These are phyloP conservation scores for Rhodotorula sp. DNA, from an alignment of 1,284 basidiomycete genomes.

Conservation along the genomic window DNA sequence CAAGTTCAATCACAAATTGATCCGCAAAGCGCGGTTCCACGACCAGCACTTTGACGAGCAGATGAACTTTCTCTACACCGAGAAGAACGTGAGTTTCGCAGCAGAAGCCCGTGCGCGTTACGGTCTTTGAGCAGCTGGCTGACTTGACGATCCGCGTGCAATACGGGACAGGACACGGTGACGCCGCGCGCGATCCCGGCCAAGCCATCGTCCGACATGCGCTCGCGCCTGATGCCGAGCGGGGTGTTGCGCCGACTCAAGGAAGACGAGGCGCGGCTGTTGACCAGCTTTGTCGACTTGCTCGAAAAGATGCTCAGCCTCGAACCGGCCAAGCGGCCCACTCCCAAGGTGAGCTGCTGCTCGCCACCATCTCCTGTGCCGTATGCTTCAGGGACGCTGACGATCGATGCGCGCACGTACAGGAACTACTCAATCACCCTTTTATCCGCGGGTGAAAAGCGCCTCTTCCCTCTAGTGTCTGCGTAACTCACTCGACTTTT, in stretches of 20 bases:
- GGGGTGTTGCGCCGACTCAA: constrained; percentile 68
- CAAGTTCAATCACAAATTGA: constrained; percentile 86
- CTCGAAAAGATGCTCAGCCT: constrained; percentile 86
- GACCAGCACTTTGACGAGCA: constrained; percentile 91
- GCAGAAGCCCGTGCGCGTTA: not conserved
- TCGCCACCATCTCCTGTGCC: not conserved
- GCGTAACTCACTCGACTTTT: not conserved
- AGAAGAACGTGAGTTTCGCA: constrained; percentile 69
- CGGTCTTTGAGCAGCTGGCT: too few species aligned
- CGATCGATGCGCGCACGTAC: not conserved
- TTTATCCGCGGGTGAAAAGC: constrained; percentile 32
- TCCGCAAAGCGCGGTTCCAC: constrained; percentile 90
- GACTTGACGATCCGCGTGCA: not conserved
- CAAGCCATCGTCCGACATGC: constrained; percentile 79
- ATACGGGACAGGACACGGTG: constrained; percentile 63
- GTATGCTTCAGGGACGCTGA: not conserved
- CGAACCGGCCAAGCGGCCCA: constrained; percentile 73
- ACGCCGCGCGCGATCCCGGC: constrained; percentile 73
- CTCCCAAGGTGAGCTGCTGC: constrained; percentile 31
- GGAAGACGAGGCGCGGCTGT: constrained; percentile 81
- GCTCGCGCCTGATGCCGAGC: constrained; percentile 76
- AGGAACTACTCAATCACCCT: constrained; percentile 39
- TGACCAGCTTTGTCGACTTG: constrained; percentile 84
- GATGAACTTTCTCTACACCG: constrained; percentile 72
- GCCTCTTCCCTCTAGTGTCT: too few species aligned